phyloP scores from a whole-genome alignment of 768 basidiomycete species.

The Fomitopsis serialis region DNA sequence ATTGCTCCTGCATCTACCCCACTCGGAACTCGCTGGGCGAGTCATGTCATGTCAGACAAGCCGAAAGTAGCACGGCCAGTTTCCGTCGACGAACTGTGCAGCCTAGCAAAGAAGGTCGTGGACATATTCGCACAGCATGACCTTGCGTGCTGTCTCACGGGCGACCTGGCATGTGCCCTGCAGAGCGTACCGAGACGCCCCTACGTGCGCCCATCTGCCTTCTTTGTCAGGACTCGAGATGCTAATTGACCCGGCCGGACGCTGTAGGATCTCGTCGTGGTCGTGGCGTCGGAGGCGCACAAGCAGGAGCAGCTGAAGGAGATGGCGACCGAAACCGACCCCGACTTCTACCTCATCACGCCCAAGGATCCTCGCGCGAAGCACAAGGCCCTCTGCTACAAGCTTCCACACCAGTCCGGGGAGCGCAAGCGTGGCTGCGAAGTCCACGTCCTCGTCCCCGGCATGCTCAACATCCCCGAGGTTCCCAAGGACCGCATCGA shows the following conservation, averaged over 20 bases:
- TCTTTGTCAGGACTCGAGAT: background rate
- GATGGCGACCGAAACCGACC: constrained; percentile 25
- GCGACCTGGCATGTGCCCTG: constrained; percentile 17
- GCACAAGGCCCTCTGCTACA: constrained; percentile 38
- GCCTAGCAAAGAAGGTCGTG: constrained; percentile 11
- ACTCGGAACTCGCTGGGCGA: background rate
- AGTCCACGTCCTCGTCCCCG: constrained; percentile 24
- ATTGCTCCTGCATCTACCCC: no score
- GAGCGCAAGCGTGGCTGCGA: constrained; percentile 15
- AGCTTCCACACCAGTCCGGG: constrained; percentile 10
- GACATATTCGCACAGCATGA: constrained; percentile 5
- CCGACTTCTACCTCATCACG: constrained; percentile 32
- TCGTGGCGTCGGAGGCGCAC: constrained; percentile 31
- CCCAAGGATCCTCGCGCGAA: constrained; percentile 30
- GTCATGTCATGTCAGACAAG: background rate
- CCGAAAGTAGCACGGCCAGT: background rate
- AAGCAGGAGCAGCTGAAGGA: constrained; percentile 35
- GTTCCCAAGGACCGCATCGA: constrained; percentile 11
- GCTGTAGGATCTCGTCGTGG: constrained; percentile 41
- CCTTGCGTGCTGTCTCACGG: constrained; percentile 19
- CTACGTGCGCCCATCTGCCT: constrained; percentile 8
- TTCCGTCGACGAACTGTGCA: constrained; percentile 6
- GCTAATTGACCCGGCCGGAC: background rate
- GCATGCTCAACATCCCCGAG: constrained; percentile 19
- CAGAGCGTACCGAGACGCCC: constrained; percentile 18